Percentiles rank a stretch among this genome's conserved stretches.
Conservation (phyloP, 257 asterid species). For the Verbascum thapsus region DNA sequence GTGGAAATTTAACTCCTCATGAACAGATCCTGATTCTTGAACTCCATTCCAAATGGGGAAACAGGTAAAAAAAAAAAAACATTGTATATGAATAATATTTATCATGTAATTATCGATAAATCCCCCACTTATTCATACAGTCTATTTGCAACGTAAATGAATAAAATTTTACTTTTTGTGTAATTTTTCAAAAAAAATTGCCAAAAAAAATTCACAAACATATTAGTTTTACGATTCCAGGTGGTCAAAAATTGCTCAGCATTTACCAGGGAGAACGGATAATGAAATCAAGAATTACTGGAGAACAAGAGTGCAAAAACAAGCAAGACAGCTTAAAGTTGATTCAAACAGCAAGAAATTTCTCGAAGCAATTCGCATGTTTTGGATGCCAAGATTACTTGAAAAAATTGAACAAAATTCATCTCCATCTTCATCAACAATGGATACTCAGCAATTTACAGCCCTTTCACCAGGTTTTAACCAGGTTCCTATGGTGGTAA, state of each 20-base stretch:
- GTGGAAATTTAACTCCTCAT: slow-evolving; percentile 74
- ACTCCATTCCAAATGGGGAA: slow-evolving; percentile 88
- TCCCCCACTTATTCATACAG: too few species aligned
- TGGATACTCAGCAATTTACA: slow-evolving; percentile 33
- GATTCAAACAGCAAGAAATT: slow-evolving; percentile 79
- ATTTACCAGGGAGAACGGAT: slow-evolving; percentile 83
- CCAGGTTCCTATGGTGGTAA: slow-evolving; percentile 27
- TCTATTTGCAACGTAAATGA: too few species aligned
- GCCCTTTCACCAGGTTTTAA: slow-evolving; percentile 27
- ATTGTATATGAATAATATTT: too few species aligned
- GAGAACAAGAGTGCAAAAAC: slow-evolving; percentile 91
- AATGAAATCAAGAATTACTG: slow-evolving; percentile 89
- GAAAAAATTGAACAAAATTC: slow-evolving; percentile 58
- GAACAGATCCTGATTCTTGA: slow-evolving; percentile 83
- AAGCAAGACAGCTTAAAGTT: slow-evolving; percentile 72
- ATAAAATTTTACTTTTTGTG: too few species aligned
- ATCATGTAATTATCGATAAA: too few species aligned
- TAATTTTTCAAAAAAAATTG: too few species aligned
- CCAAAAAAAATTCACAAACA: too few species aligned
- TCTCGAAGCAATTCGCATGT: slow-evolving; percentile 58
- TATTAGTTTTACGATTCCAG: slow-evolving; percentile 28
- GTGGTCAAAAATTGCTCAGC: slow-evolving; percentile 86
- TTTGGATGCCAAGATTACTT: slow-evolving; percentile 74
- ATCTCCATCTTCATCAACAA: slow-evolving; percentile 35
- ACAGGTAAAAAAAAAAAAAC: too few species aligned